Percentiles rank a stretch among this genome's conserved stretches.
phyloP scores from a whole-genome alignment of 495 filamentous ascomycete genomes.

The Penicillium desertorum region DNA sequence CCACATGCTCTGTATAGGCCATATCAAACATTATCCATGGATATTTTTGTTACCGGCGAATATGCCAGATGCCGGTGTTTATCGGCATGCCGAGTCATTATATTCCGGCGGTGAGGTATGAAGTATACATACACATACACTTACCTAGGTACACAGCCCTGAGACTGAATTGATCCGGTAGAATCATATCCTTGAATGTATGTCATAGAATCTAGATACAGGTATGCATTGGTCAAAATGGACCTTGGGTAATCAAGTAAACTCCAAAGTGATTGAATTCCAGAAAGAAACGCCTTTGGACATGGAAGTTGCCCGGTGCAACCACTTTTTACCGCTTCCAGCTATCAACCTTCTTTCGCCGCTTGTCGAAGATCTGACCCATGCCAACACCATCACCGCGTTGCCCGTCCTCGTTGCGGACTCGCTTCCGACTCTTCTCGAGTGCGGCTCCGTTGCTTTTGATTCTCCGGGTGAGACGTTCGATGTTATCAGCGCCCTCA shows the following conservation, averaged over 20 bases:
- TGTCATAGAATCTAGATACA: conserved; percentile 7
- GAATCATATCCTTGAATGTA: conserved; percentile 1
- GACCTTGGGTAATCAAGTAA: conserved; percentile 12
- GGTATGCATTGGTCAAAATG: conserved; percentile 9
- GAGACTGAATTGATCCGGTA: background rate
- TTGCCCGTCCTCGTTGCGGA: conserved; percentile 56
- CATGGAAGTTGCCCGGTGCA: conserved; percentile 1
- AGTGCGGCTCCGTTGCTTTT: conserved; percentile 56
- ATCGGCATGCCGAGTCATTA: conserved; percentile 1
- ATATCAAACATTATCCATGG: no score
- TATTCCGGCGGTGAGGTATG: background rate
- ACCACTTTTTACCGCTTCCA: conserved; percentile 45
- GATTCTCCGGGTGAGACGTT: conserved; percentile 62
- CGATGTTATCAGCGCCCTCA: conserved; percentile 75
- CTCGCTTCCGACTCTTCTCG: conserved; percentile 80
- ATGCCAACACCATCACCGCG: conserved; percentile 57
- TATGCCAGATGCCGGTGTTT: background rate
- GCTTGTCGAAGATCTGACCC: conserved; percentile 72
- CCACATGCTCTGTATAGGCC: background rate
- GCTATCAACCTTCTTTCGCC: conserved; percentile 65
- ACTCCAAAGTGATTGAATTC: conserved; percentile 5
- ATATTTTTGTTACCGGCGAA: background rate
- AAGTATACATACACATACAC: background rate
- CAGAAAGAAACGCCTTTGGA: conserved; percentile 13
- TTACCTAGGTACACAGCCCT: background rate